These are phyloP conservation scores for Agaricus blazei DNA, from an alignment of 768 basidiomycete species.

Conservation along the genomic window DNA sequence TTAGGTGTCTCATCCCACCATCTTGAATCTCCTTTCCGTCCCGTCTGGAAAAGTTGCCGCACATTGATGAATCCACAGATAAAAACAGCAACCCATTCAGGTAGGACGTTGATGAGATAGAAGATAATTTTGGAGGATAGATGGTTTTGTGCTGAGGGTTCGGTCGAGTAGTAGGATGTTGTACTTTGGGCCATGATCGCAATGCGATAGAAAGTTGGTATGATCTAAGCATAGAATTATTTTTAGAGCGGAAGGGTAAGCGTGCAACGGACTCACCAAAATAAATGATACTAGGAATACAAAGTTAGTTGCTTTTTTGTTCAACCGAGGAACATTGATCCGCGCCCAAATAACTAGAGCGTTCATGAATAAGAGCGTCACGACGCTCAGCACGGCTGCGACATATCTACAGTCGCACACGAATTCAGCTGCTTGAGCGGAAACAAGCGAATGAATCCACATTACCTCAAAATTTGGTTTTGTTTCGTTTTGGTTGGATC, in stretches of 20 bases:
- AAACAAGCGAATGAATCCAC: not conserved
- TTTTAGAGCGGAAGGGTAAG: not conserved
- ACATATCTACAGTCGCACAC: slow-evolving; percentile 17
- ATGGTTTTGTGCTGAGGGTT: slow-evolving; percentile 22
- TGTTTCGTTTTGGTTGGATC: slow-evolving; percentile 13
- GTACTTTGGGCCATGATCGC: slow-evolving; percentile 25
- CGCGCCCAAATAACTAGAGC: slow-evolving; percentile 18
- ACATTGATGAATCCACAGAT: slow-evolving; percentile 20
- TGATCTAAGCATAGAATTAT: slow-evolving; percentile 10
- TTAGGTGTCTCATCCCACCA: slow-evolving; percentile 20
- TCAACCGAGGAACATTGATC: slow-evolving; percentile 16
- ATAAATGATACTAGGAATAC: not conserved
- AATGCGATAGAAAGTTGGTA: slow-evolving; percentile 27
- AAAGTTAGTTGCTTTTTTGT: slow-evolving; percentile 11
- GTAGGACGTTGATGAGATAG: slow-evolving; percentile 28
- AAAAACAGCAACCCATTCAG: slow-evolving; percentile 24
- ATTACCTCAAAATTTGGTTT: slow-evolving; percentile 17
- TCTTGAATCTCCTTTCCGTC: slow-evolving; percentile 18
- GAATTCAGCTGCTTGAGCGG: not conserved
- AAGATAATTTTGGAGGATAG: slow-evolving; percentile 22
- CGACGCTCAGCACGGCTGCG: slow-evolving; percentile 21
- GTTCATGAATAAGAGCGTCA: slow-evolving; percentile 16
- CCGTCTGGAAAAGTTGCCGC: slow-evolving; percentile 21
- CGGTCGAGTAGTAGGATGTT: slow-evolving; percentile 17
- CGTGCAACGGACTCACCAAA: not conserved